These are phyloP conservation scores for Porphyrellus sp. DNA, from an alignment of 1,284 basidiomycete species.

Conservation along the genomic window DNA sequence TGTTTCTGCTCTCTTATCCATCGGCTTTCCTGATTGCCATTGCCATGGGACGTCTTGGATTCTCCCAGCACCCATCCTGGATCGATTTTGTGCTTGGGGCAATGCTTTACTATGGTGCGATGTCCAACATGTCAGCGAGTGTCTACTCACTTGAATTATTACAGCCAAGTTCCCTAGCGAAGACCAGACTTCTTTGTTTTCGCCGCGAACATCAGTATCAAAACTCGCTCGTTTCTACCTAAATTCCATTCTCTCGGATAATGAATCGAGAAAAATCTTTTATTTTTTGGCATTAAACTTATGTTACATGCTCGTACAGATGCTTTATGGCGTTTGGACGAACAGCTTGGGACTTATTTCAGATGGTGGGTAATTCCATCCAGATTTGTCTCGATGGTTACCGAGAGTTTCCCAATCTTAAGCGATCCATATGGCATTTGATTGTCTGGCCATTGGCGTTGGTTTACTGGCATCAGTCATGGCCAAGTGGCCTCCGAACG, in stretches of 20 bases:
- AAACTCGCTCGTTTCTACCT: conserved; percentile 72
- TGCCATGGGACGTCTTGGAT: conserved; percentile 51
- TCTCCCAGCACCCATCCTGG: conserved; percentile 53
- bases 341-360: conserved; percentile 96
- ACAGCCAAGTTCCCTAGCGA: conserved; percentile 57
- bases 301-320: conserved; percentile 93
- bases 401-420: conserved; percentile 8
- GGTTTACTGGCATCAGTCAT: conserved; percentile 96
- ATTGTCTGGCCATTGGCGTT: conserved; percentile 96
- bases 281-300: conserved; percentile 95
- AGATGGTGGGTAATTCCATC: conserved; percentile 64
- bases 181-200: conserved; percentile 42
- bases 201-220: conserved; percentile 53
- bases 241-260: conserved; percentile 85
- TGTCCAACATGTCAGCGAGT: not conserved
- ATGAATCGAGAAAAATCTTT: conserved; percentile 93
- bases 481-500: conserved; percentile 96
- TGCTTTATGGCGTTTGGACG: conserved; percentile 96
- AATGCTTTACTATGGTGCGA: conserved; percentile 59
- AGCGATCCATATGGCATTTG: conserved; percentile 99
- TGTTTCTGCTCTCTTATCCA: conserved; percentile 55
- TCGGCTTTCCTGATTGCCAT: conserved; percentile 44
- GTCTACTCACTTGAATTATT: conserved; percentile 6
- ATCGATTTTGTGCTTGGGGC: conserved; percentile 49
- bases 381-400: not conserved